Evolutionary conservation across 2,329 filamentous ascomycete genomes (phyloP), one percentile per base, ranked within the genome.

Genomic region (Ophiosphaerella narmari): DNA sequence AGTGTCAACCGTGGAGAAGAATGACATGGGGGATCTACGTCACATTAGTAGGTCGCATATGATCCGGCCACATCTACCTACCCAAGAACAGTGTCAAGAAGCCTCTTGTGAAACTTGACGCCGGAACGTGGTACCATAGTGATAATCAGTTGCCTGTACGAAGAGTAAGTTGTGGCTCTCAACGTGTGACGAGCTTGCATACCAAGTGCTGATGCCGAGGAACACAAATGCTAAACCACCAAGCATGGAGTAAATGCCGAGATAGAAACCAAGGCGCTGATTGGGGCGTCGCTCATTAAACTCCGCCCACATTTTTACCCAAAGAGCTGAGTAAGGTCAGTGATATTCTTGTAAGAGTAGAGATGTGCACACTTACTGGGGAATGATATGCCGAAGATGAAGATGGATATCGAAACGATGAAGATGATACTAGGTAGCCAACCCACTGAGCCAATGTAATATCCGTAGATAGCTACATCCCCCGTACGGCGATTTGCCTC

Each of bases 51-150:
- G 29, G 36, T 11, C 47, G 26, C 9, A n/a, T n/a, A 9, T 34
- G 21, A 29, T 12, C 8, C 26, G 29, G 21, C 31, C 7, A 32
- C 3, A 9, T 6, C n/a, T 5, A 54, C 63, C 48, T 56, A 77
- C 74, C 68, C 72, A n/a, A 81, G 69, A 7, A 82, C 78, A 2
- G 79, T 79, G 7, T 71, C 69, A 7, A 83, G 66, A 1, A 83
- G 67, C 39, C 67, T 75, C 43, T 70, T 69, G 52, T 83, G 81
- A 49, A 83, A 79, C 37, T 59, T 72, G 46, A 76, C 73, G 4
- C 78, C 79, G n/a, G 80, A 81, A 26, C 74, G 75, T 3, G 80
- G 80, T 3, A 82, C 77, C 77, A 83, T 82, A 3, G 70, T 76
- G 29, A 82, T 77, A 39, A 82, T 77, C 54, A 82, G 71, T 63